These are phyloP conservation scores for Cydonia oblonga DNA, from an alignment of 331 rosid species.

Conservation along the genomic window DNA sequence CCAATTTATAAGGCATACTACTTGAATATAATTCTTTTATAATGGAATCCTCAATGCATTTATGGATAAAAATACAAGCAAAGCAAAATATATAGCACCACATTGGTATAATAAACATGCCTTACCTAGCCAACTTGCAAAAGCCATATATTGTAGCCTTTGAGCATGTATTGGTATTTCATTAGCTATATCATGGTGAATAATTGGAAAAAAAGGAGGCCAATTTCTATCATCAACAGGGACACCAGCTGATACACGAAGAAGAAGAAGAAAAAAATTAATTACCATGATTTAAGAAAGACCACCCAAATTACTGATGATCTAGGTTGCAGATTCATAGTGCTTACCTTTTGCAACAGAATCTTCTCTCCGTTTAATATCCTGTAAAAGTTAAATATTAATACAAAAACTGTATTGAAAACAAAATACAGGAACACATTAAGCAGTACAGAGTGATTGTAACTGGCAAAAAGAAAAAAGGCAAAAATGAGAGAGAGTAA, in stretches of 20 bases:
- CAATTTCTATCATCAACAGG: slow-evolving; percentile 78
- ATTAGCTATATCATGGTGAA: slow-evolving; percentile 94
- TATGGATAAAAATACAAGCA: background rate
- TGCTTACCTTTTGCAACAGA: slow-evolving; percentile 57
- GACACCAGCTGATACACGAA: slow-evolving; percentile 50
- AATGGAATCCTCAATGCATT: background rate
- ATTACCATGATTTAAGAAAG: background rate
- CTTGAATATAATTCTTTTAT: background rate
- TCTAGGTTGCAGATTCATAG: background rate
- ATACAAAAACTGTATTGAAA: slow-evolving; percentile 14
- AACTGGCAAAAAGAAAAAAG: background rate
- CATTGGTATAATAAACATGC: slow-evolving; percentile 6
- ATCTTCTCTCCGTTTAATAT: slow-evolving; percentile 79
- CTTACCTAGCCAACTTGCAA: slow-evolving; percentile 97
- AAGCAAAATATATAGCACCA: slow-evolving; percentile 1
- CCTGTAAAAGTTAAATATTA: slow-evolving; percentile 39
- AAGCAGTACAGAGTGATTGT: background rate
- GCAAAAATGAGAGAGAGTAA: background rate
- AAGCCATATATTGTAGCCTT: slow-evolving; percentile 88
- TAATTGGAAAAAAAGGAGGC: slow-evolving; percentile 93
- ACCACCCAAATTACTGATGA: background rate
- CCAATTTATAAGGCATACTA: background rate
- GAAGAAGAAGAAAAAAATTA: background rate
- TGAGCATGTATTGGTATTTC: slow-evolving; percentile 97
- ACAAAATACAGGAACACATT: slow-evolving; percentile 1